These are phyloP conservation scores for Graphiopsis chlorocephala DNA, from an alignment of 2,329 filamentous ascomycete genomes.

Conservation along the genomic window DNA sequence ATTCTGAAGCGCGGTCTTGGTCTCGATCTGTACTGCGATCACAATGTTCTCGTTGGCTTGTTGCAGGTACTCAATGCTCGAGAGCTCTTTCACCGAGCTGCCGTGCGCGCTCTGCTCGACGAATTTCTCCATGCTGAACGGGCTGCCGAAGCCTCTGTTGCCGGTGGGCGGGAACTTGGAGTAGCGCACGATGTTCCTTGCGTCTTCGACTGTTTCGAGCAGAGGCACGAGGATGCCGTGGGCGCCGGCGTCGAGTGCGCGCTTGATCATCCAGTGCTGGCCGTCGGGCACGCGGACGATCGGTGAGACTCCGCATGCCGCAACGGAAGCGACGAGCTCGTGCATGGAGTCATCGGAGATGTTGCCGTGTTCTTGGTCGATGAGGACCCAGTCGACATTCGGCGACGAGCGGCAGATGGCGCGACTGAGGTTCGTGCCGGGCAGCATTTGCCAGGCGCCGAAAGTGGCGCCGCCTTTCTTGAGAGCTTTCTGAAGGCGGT, in stretches of 20 bases:
- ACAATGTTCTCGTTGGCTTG: conserved; percentile 54
- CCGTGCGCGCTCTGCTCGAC: conserved; percentile 12
- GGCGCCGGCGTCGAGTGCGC: conserved; percentile 58
- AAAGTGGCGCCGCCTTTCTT: conserved; percentile 50
- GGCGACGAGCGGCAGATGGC: conserved; percentile 53
- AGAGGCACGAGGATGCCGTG: conserved; percentile 56
- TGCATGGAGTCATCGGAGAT: conserved; percentile 56
- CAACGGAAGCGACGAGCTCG: conserved; percentile 52
- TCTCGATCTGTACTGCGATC: conserved; percentile 51
- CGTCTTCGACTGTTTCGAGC: conserved; percentile 45
- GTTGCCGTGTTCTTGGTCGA: conserved; percentile 57
- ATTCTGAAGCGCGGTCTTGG: conserved; percentile 38
- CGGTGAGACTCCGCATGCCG: conserved; percentile 43
- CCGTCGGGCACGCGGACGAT: conserved; percentile 52
- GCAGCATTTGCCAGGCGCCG: conserved; percentile 57
- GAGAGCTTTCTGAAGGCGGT: conserved; percentile 52
- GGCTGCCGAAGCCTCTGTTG: conserved; percentile 55
- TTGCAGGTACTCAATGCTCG: conserved; percentile 48
- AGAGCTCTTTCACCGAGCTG: conserved; percentile 25
- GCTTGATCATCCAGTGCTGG: conserved; percentile 62
- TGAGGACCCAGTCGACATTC: conserved; percentile 46
- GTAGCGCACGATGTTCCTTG: conserved; percentile 49
- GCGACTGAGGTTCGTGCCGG: conserved; percentile 53
- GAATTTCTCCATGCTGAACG: conserved; percentile 46
- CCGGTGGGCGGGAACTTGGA: conserved; percentile 57